Conservation (phyloP, 306 rosid species). For the Prunus mongolica region DNA sequence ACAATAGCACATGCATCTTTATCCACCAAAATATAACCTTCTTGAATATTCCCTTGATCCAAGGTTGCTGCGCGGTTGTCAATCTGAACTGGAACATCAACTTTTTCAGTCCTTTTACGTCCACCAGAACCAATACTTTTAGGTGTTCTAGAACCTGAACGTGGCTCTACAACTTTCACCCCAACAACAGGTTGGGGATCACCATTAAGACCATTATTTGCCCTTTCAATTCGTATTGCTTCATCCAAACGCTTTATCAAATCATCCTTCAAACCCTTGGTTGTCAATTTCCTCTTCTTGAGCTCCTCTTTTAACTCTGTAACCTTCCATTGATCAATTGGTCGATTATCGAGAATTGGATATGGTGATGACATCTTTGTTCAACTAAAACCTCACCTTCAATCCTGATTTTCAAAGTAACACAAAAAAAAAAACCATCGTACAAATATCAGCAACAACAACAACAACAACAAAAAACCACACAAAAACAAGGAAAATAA, state of each 20-base stretch:
- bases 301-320: constrained; percentile 88
- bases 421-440: background rate
- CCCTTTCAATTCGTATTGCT: constrained; percentile 46
- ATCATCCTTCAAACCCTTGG: constrained; percentile 88
- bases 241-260: constrained; percentile 79
- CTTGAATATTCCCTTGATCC: constrained; percentile 36
- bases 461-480: background rate
- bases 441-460: background rate
- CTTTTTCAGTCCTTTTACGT: constrained; percentile 22
- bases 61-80: constrained; percentile 26
- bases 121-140: constrained; percentile 24
- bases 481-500: background rate
- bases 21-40: constrained; percentile 29
- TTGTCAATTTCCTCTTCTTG: constrained; percentile 63
- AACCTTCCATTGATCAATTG: constrained; percentile 93
- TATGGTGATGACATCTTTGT: constrained; percentile 64
- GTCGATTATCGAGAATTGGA: constrained; percentile 62
- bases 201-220: constrained; percentile 23
- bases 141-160: constrained; percentile 23
- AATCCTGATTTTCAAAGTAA: constrained; percentile 25
- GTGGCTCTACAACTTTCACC: constrained; percentile 17
- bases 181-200: constrained; percentile 21
- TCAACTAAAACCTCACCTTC: constrained; percentile 35
- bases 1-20: constrained; percentile 24
- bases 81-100: constrained; percentile 20